Base-by-base conservation (phyloP, 2,329 filamentous ascomycete species). In the Trichoderma simmonsii region DNA sequence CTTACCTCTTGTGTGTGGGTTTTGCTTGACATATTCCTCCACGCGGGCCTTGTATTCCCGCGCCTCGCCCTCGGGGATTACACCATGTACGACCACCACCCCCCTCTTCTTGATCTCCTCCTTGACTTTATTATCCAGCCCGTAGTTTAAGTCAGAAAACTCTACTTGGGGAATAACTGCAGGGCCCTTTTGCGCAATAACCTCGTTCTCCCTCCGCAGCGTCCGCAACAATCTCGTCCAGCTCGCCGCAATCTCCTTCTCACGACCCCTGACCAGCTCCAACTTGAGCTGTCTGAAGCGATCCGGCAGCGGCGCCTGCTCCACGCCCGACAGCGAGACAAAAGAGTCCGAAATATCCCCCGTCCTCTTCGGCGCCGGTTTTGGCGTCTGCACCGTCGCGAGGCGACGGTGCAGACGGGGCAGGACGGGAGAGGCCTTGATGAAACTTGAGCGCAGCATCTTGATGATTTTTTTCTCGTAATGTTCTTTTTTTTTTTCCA, bases 291-390 rank as follows among this genome's bases (percentile, higher is more conserved):
- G 78, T 8, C 88, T 84, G 75, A 88, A 91, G 0, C 87, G 82
- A 72, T 85, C 81, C 0, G 89, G 88, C 0, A 91, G 81, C 0
- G 86, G 84, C 12, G 80, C 77, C 5, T 81, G 77, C 8, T 81
- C 76, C 2, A 77, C 77, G 0, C 87, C 87, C 0, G 88, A 88
- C 2, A 91, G 80, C 0, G 89, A 91, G 0, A 86, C 85, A 71
- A 91, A 91, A 1, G 88, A 82, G 66, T 89, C 88, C 0, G 89
- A 89, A 39, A 91, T 91, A 74, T 90, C 86, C 3, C 89, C 89
- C 74, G 89, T 87, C 51, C 86, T 84, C 75, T 89, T 89, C 14
- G 75, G 21, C 11, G 74, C 66, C 34, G 34, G 72, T n/a, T 72
- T 73, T 70, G 66, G 30, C 3, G 65, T 51, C 28, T 73, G 63